phyloP scores from a whole-genome alignment of 176 grass and related monocot genomes.

The Musa itinerans region DNA sequence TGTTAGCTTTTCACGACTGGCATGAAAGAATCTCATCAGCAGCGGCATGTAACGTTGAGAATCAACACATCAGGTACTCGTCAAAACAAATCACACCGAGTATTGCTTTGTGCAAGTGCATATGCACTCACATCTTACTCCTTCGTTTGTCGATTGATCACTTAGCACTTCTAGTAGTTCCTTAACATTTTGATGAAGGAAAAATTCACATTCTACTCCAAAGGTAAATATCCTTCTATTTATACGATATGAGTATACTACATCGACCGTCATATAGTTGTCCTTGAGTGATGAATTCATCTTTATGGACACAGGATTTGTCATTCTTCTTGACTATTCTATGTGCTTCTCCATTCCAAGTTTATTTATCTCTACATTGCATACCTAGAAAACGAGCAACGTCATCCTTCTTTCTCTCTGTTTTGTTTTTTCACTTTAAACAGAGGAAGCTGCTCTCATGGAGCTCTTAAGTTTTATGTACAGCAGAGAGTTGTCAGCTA shows the following conservation, averaged over 20 bases:
- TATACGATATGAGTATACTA: too few relatives aligned
- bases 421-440: not conserved
- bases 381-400: not conserved
- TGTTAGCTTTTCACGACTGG: conserved; percentile 89
- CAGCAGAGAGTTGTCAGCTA: conserved; percentile 22
- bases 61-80: conserved; percentile 76
- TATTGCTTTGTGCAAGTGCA: too few relatives aligned
- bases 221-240: too few relatives aligned
- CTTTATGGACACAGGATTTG: too few relatives aligned
- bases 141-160: not conserved
- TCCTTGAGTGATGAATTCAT: too few relatives aligned
- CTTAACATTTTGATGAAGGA: not conserved
- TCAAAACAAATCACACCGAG: not conserved
- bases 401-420: not conserved
- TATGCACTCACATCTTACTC: too few relatives aligned
- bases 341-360: too few relatives aligned
- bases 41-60: conserved; percentile 61
- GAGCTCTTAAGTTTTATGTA: conserved; percentile 29
- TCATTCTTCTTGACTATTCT: too few relatives aligned
- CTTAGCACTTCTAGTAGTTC: too few relatives aligned
- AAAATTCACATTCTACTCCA: too few relatives aligned
- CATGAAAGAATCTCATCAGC: conserved; percentile 89
- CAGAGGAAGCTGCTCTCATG: conserved; percentile 28
- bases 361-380: not conserved
- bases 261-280: too few relatives aligned